phyloP scores from a whole-genome alignment of 805 yeast genomes.

The Wickerhamomyces queroliae region DNA sequence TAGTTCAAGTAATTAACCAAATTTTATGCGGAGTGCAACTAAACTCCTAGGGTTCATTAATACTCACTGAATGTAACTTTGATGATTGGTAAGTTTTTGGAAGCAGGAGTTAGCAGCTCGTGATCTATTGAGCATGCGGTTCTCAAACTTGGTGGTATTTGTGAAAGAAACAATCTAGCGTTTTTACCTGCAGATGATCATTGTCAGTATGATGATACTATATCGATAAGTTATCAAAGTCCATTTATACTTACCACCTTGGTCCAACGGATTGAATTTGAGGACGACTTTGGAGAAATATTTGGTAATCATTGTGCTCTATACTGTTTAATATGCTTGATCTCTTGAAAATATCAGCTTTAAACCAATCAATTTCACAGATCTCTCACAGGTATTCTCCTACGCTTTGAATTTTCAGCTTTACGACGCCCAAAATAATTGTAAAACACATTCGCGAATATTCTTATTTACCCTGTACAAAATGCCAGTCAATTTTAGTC shows the following conservation, averaged over 20 bases:
- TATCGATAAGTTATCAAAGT: too few relatives aligned
- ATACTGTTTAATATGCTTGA: too few relatives aligned
- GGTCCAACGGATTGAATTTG: conserved; percentile 70
- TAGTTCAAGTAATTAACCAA: conserved; percentile 1
- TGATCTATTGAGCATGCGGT: conserved; percentile 55
- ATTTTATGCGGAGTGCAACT: background rate
- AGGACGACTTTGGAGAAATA: conserved; percentile 76
- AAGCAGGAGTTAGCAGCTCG: conserved; percentile 45
- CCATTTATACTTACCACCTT: conserved; percentile 47
- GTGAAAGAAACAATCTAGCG: conserved; percentile 72
- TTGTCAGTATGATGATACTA: too few relatives aligned
- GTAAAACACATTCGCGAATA: too few relatives aligned
- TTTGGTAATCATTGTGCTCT: conserved; percentile 70
- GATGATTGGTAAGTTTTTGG: conserved; percentile 51
- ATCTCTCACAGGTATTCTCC: too few relatives aligned
- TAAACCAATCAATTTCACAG: too few relatives aligned
- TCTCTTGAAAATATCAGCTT: too few relatives aligned
- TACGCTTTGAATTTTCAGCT: too few relatives aligned
- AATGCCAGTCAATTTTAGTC: too few relatives aligned
- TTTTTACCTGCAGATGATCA: conserved; percentile 45
- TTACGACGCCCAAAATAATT: too few relatives aligned
- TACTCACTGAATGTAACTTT: conserved; percentile 59
- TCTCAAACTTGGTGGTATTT: conserved; percentile 73
- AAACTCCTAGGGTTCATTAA: background rate
- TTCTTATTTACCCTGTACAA: background rate